Evolutionary conservation across 306 rosid species (phyloP), one percentile per base, ranked within the genome.

Genomic region (Senna siamea): DNA sequence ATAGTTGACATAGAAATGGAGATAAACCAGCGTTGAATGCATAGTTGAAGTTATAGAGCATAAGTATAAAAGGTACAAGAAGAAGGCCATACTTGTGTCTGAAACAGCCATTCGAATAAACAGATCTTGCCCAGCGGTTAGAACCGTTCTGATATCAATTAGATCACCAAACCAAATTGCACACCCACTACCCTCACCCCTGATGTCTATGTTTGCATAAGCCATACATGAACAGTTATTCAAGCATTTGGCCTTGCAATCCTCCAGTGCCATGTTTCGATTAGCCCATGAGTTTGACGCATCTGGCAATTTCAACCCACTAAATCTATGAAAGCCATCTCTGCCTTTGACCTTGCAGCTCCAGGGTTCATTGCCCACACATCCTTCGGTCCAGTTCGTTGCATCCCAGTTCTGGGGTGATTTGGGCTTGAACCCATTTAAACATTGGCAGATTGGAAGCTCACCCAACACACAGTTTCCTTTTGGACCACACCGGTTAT

Each of bases 161-260:
- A 89, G 63, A 76, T 85, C 88, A 61, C 58, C 92, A 5, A 85
- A 72, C 95, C 92, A 87, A 26, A 85, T 47, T 28, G 70, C 81
- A 44, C 90, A 89, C 5, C 90, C 92, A 44, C 70, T 85, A 15
- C 96, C 89, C 18, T 41, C 46, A n/a, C 74, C 88, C n/a, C 75
- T 78, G 15, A 80, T 75, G 52, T 85, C 82, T n/a, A 79, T 46
- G 46, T 82, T 82, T 5, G 82, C 66, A 44, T 73, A 89, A 55
- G 87, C 90, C 11, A 66, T 61, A 54, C 88, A 87, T 0, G 90
- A 79, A 70, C 90, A 89, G 9, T 87, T 75, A 5, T 56, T 79
- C 80, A 62, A 81, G 76, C 95, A 89, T 56, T 78, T 81, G 6
- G 40, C 70, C 77, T 10, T 58, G 79, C 92, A 89, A 26, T 85